Evolutionary conservation across 371 early-diverging fungal species (phyloP).

Genomic region (Mucor saturninus): DNA sequence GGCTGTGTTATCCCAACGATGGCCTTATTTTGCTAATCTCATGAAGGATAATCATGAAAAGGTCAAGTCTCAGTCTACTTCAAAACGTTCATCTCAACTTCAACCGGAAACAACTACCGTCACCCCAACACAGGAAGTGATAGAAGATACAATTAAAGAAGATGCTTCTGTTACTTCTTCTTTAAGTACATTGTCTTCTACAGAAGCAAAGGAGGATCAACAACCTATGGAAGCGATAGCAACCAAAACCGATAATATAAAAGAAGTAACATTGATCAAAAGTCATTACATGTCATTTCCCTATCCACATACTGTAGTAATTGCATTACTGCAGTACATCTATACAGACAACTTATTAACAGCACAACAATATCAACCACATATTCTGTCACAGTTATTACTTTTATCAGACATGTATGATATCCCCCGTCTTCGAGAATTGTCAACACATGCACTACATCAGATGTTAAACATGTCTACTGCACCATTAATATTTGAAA

Average conservation of each 20-base stretch:
- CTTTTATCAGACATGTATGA: slow-evolving; percentile 59
- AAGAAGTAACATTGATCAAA: slow-evolving; percentile 6
- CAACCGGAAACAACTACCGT: slow-evolving; percentile 1
- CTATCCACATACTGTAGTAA: slow-evolving; percentile 60
- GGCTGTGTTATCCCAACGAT: slow-evolving; percentile 67
- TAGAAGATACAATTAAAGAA: neutral
- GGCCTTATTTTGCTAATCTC: slow-evolving; percentile 65
- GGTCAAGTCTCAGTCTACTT: neutral
- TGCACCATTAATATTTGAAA: slow-evolving; percentile 63
- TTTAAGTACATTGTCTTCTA: neutral
- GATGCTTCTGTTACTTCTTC: neutral
- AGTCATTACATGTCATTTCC: slow-evolving; percentile 50
- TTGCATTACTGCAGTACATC: slow-evolving; percentile 66
- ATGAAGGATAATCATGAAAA: slow-evolving; percentile 46
- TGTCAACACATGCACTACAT: slow-evolving; percentile 57
- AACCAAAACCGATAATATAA: neutral
- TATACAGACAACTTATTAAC: slow-evolving; percentile 70
- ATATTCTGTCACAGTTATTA: slow-evolving; percentile 62
- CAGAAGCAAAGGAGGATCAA: neutral
- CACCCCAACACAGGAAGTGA: slow-evolving; percentile 22
- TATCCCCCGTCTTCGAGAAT: slow-evolving; percentile 59
- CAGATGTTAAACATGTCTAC: slow-evolving; percentile 63
- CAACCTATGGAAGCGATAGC: neutral
- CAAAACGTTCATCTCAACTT: slow-evolving; percentile 4
- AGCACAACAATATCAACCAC: slow-evolving; percentile 55